phyloP scores from a whole-genome alignment of 2,329 filamentous ascomycete species.

The Thielaviopsis populi region DNA sequence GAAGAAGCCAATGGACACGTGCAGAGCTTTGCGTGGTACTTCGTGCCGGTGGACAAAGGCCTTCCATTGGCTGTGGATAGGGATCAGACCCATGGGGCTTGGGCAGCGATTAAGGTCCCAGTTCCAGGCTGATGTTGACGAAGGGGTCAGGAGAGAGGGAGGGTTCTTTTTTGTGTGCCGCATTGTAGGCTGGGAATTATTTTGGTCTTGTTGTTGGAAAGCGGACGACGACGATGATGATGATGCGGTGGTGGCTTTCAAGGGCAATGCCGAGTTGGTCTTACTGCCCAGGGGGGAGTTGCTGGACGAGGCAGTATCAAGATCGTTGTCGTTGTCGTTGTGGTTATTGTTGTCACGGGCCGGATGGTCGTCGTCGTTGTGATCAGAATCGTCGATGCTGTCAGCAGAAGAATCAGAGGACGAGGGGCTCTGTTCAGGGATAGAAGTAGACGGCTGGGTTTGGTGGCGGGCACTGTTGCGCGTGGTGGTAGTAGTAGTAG shows the following conservation, averaged over 20 bases:
- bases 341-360: not conserved
- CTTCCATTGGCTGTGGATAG: slow-evolving; percentile 84
- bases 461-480: not conserved
- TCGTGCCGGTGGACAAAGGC: slow-evolving; percentile 92
- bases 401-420: slow-evolving; percentile 10
- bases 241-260: not conserved
- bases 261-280: not conserved
- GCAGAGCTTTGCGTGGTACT: slow-evolving; percentile 81
- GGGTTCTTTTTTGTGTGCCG: slow-evolving; percentile 18
- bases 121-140: slow-evolving; percentile 50
- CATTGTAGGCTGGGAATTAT: slow-evolving; percentile 4
- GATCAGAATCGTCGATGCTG: slow-evolving; percentile 11
- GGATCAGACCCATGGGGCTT: slow-evolving; percentile 83
- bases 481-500: slow-evolving; percentile 1
- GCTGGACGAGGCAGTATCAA: slow-evolving; percentile 12
- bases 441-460: not conserved
- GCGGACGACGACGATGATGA: not conserved
- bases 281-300: slow-evolving; percentile 8
- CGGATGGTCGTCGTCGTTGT: slow-evolving; percentile 2
- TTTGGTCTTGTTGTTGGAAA: not conserved
- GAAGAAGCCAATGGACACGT: slow-evolving; percentile 93
- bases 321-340: not conserved
- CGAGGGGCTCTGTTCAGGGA: slow-evolving; percentile 5
- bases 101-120: slow-evolving; percentile 89
- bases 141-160: slow-evolving; percentile 59